Conservation (phyloP, 1,284 basidiomycete genomes). For the Cystobasidium pallidum region DNA sequence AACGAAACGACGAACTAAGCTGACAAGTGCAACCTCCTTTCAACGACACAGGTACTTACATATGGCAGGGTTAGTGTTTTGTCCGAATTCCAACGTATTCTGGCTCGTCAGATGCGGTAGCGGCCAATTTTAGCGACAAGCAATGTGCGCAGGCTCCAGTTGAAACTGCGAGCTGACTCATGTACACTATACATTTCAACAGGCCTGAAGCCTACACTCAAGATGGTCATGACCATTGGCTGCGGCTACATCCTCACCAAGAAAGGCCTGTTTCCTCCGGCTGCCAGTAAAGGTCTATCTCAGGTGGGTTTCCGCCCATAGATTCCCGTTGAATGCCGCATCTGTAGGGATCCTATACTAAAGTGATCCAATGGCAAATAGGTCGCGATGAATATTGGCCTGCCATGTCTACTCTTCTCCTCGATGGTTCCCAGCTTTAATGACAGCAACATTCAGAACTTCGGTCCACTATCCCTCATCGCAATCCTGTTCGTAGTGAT, state of each 20-base stretch:
- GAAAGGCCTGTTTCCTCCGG: constrained; percentile 47
- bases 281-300: constrained; percentile 44
- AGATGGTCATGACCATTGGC: constrained; percentile 44
- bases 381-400: constrained; percentile 43
- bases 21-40: background rate
- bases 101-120: background rate
- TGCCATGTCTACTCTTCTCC: constrained; percentile 47
- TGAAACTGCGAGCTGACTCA: background rate
- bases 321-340: constrained; percentile 12
- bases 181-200: background rate
- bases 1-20: background rate
- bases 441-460: constrained; percentile 44
- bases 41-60: constrained; percentile 24
- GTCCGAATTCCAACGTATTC: constrained; percentile 2
- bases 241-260: constrained; percentile 46
- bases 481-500: constrained; percentile 45
- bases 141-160: no score
- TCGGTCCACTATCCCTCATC: constrained; percentile 46
- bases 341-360: background rate
- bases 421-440: constrained; percentile 48
- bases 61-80: constrained; percentile 33
- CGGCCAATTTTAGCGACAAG: constrained; percentile 6
- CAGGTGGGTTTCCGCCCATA: constrained; percentile 17
- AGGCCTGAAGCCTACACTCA: constrained; percentile 44
- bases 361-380: background rate